A percentile compares a stretch with the other conserved stretches of the same genome.
These are phyloP conservation scores for Centella asiatica DNA, from an alignment of 129 eudicot species.

Conservation along the genomic window DNA sequence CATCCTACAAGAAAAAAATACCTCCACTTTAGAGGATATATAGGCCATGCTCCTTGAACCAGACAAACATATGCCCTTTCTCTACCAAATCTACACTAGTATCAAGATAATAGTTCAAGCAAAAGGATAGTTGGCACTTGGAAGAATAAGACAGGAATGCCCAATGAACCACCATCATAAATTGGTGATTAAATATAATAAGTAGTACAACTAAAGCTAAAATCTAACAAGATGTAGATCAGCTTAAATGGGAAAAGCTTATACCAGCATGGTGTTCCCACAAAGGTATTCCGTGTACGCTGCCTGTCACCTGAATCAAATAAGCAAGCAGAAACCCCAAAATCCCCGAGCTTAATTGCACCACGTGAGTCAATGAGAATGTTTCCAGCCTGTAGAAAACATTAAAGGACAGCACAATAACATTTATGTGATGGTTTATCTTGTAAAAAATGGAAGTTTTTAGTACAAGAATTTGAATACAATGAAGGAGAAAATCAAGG, in stretches of 20 bases:
- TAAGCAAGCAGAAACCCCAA: slow-evolving; percentile 95
- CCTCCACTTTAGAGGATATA: background rate
- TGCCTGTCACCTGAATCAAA: slow-evolving; percentile 90
- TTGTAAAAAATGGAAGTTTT: background rate
- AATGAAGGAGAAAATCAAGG: too few species aligned
- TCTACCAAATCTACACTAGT: background rate
- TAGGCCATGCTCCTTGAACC: background rate
- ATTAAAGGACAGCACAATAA: background rate
- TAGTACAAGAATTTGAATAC: too few species aligned
- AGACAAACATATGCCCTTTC: background rate
- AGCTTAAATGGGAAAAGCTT: background rate
- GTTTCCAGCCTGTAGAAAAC: slow-evolving; percentile 71
- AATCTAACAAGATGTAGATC: background rate
- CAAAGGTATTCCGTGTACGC: slow-evolving; percentile 77
- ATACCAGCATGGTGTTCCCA: slow-evolving; percentile 98
- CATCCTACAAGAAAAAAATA: slow-evolving; percentile 61
- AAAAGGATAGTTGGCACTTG: background rate
- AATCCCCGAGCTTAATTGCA: slow-evolving; percentile 81
- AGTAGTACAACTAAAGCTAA: background rate
- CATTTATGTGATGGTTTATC: background rate
- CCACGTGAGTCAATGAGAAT: slow-evolving; percentile 67
- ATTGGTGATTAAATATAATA: background rate
- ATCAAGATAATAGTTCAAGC: background rate
- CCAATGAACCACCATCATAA: background rate
- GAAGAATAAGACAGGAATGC: background rate